Evolutionary conservation across 192 early-diverging fungal species (phyloP).

Genomic region (Pilobolus umbonatus): DNA sequence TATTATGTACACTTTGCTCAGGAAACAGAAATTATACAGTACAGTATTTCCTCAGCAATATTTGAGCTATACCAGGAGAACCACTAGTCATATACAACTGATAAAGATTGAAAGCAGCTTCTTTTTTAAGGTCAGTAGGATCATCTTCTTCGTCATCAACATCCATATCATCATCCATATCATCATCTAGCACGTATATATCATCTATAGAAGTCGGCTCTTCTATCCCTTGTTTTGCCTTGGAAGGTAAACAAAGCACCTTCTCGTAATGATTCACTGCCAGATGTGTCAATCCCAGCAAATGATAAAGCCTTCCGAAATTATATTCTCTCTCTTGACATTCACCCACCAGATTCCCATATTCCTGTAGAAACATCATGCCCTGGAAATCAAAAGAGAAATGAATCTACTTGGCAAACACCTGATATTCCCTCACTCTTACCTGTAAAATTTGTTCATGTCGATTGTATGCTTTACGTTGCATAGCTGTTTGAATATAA

Average conservation of each 20-base stretch:
- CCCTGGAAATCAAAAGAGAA: slow-evolving; percentile 24
- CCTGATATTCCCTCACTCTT: not conserved
- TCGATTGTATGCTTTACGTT: slow-evolving; percentile 64
- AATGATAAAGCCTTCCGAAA: slow-evolving; percentile 84
- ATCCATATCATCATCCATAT: slow-evolving; percentile 39
- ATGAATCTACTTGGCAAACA: not conserved
- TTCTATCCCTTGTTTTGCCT: not conserved
- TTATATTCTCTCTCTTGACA: slow-evolving; percentile 78
- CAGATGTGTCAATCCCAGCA: slow-evolving; percentile 74
- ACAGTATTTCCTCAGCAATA: slow-evolving; percentile 72
- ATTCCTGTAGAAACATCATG: slow-evolving; percentile 62
- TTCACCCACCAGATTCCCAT: slow-evolving; percentile 42
- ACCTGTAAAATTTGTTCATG: slow-evolving; percentile 60
- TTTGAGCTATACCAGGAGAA: slow-evolving; percentile 61
- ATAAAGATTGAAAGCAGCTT: slow-evolving; percentile 91
- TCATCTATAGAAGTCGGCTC: slow-evolving; percentile 9
- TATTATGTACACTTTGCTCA: too few relatives aligned
- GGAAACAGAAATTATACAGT: slow-evolving; percentile 53
- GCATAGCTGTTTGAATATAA: slow-evolving; percentile 61
- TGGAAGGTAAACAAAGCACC: slow-evolving; percentile 57
- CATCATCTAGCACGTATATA: slow-evolving; percentile 23
- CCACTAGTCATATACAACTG: slow-evolving; percentile 76
- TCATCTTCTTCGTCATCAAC: slow-evolving; percentile 52
- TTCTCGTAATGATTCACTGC: slow-evolving; percentile 84
- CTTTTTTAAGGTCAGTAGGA: slow-evolving; percentile 55